A percentile compares a stretch with the other conserved stretches of the same genome.
These are phyloP conservation scores for Lachancea meyersii DNA, from an alignment of 805 yeast species.

Conservation along the genomic window DNA sequence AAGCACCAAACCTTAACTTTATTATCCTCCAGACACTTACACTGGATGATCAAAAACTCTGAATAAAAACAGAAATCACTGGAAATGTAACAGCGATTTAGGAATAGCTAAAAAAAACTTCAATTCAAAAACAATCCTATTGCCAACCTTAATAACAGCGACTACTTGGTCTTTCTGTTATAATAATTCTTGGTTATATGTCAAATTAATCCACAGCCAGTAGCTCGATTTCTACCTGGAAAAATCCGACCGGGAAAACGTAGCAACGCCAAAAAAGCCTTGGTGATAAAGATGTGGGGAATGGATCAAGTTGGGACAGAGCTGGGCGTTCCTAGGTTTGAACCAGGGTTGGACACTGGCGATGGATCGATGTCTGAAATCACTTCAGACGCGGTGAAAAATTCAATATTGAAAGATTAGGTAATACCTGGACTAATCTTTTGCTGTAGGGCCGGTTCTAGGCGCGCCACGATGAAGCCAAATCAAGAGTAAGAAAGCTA, in stretches of 20 bases:
- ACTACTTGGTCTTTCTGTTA: too few relatives aligned
- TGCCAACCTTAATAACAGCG: too few relatives aligned
- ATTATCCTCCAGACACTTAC: too few relatives aligned
- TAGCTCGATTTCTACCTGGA: background rate
- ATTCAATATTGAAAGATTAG: background rate
- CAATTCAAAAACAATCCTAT: too few relatives aligned
- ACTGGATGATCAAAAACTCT: too few relatives aligned
- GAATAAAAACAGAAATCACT: too few relatives aligned
- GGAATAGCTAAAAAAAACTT: too few relatives aligned
- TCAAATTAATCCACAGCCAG: background rate
- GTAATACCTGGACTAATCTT: too few relatives aligned
- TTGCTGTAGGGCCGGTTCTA: constrained; percentile 5
- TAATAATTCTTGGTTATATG: too few relatives aligned
- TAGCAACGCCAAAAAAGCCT: background rate
- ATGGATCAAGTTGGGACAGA: background rate
- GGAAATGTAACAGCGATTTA: too few relatives aligned
- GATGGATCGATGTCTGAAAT: background rate
- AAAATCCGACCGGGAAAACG: background rate
- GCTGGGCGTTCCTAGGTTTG: background rate
- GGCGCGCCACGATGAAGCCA: background rate
- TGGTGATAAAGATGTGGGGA: background rate
- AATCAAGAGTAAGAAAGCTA: background rate
- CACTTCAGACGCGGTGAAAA: constrained; percentile 2
- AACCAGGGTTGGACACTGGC: background rate
- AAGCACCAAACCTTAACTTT: too few relatives aligned